Evolutionary conservation across 1,284 basidiomycete genomes (phyloP), one percentile per base, ranked within the genome.

Genomic region (Peniophora sp.): DNA sequence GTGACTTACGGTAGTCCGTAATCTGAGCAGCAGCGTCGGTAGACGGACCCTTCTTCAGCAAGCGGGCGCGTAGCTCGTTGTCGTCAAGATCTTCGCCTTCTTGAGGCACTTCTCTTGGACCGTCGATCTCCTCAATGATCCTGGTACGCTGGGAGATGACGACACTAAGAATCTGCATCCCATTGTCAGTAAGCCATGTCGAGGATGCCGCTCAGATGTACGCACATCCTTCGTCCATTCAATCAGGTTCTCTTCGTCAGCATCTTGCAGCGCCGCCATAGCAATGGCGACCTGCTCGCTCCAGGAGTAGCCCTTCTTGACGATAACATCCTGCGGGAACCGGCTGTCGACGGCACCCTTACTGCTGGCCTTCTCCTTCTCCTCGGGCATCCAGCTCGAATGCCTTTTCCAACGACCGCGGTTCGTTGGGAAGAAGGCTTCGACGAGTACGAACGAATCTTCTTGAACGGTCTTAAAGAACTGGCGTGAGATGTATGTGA

Each of bases 351-450:
- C 73, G 52, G 67, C 66, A 41, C 62, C 59, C 41, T 68, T 63
- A 49, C 50, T 61, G 54, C 57, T 69, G 54, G 59, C 72, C 63
- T 65, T 74, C 58, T 64, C 66, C 68, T 74, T 83, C 55, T 68
- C 67, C 54, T 83, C 84, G n/a, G 85, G 82, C 66, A 87, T 76
- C 78, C 83, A 88, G 55, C 83, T 88, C 9, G 89, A 92, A 58
- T 79, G 83, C 54, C 81, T 77, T 66, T 93, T 93, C 92, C 92
- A 94, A 57, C 83, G 73, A 17, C 86, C 82, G 56, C 89, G 78
- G 62, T 88, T 89, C 73, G 92, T 95, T 3, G 92, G 92, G 69
- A 86, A 92, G 73, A 94, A 88, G 2, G 87, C 86, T 74, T 97
- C 92, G 50, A 97, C 76, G 51, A 92, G 77, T 39, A 96, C 70